These are phyloP conservation scores for Lepidium africanum DNA, from an alignment of 345 rosid genomes.

Conservation along the genomic window DNA sequence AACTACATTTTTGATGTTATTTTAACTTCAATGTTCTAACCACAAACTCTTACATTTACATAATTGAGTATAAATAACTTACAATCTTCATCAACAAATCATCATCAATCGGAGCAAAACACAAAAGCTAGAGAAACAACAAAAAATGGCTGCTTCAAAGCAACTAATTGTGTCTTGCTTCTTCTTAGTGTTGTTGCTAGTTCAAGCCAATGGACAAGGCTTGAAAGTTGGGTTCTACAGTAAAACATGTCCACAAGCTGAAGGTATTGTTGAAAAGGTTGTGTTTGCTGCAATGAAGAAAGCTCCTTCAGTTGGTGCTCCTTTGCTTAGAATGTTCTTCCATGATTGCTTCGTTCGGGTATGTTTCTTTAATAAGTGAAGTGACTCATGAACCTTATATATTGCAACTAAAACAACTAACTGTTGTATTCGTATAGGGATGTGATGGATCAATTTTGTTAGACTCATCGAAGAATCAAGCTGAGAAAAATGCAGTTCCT, in stretches of 20 bases:
- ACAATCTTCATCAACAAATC: constrained; percentile 23
- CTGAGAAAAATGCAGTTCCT: constrained; percentile 48
- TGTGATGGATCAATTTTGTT: constrained; percentile 62
- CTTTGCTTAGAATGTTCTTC: constrained; percentile 55
- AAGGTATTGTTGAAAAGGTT: constrained; percentile 28
- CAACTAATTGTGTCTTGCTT: constrained; percentile 10
- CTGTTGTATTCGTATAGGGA: constrained; percentile 32
- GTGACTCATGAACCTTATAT: neutral
- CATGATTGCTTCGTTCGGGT: constrained; percentile 68
- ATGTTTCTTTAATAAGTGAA: neutral
- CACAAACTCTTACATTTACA: constrained; percentile 22
- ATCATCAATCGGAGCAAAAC: constrained; percentile 15
- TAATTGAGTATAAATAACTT: constrained; percentile 13
- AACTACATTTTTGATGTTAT: constrained; percentile 16
- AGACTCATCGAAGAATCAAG: constrained; percentile 30
- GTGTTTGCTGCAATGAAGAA: constrained; percentile 29
- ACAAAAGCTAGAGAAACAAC: neutral
- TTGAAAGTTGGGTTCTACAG: constrained; percentile 35
- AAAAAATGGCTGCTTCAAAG: constrained; percentile 12
- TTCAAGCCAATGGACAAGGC: constrained; percentile 16
- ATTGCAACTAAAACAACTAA: neutral
- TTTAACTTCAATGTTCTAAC: constrained; percentile 23
- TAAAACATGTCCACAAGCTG: constrained; percentile 31
- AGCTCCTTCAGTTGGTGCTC: constrained; percentile 35
- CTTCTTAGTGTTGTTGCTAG: constrained; percentile 16